Conservation (phyloP, 2,329 filamentous ascomycete species). For the Ascochyta koolunga region DNA sequence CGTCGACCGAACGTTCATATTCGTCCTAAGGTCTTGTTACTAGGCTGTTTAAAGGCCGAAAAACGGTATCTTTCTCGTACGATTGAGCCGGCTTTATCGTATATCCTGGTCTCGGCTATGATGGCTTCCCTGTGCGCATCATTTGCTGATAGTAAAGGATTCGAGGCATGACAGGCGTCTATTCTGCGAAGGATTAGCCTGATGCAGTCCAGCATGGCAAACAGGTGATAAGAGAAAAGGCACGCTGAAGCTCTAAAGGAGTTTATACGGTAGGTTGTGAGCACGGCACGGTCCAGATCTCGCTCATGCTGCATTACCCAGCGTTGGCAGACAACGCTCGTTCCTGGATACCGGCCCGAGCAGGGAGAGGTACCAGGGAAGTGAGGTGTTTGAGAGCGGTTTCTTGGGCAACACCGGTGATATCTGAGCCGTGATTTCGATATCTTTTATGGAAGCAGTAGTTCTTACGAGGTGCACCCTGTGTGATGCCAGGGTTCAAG, state of each 20-base stretch:
- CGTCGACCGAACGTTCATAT: slow-evolving; percentile 38
- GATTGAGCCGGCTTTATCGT: slow-evolving; percentile 61
- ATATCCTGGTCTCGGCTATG: slow-evolving; percentile 69
- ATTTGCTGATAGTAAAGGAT: slow-evolving; percentile 52
- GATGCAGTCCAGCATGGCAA: slow-evolving; percentile 19
- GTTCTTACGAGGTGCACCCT: slow-evolving; percentile 28
- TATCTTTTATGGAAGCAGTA: slow-evolving; percentile 10
- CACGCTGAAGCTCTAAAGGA: neutral
- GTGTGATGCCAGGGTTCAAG: slow-evolving; percentile 4
- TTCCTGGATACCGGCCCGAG: slow-evolving; percentile 6
- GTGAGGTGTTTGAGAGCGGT: slow-evolving; percentile 7
- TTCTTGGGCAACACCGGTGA: slow-evolving; percentile 11
- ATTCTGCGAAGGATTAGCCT: slow-evolving; percentile 19
- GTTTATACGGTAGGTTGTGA: slow-evolving; percentile 10
- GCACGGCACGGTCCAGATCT: slow-evolving; percentile 6
- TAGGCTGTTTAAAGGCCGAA: neutral
- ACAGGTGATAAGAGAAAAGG: slow-evolving; percentile 1
- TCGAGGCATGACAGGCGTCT: slow-evolving; percentile 53
- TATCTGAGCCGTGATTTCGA: slow-evolving; percentile 6
- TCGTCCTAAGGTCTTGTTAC: slow-evolving; percentile 41
- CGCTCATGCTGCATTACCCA: slow-evolving; percentile 10
- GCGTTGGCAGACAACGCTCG: slow-evolving; percentile 3
- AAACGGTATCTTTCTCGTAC: slow-evolving; percentile 50
- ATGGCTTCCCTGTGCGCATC: slow-evolving; percentile 66
- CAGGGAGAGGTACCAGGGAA: slow-evolving; percentile 2